Percentiles rank a stretch among this genome's conserved stretches.
Conservation (phyloP, 257 asterid genomes). For the Lycium barbarum region DNA sequence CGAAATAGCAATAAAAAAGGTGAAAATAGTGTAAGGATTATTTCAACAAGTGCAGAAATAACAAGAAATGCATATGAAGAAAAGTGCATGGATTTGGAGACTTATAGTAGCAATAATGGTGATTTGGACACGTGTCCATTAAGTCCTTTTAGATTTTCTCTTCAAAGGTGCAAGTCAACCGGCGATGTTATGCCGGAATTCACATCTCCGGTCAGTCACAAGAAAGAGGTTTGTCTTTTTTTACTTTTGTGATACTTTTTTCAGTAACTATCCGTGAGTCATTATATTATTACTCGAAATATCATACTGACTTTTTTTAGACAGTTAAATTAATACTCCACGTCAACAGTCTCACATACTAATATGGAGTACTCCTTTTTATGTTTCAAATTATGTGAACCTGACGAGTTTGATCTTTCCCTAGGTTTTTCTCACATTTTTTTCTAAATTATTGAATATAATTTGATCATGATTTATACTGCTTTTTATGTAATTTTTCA, state of each 20-base stretch:
- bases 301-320: no score
- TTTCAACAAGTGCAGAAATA: conserved; percentile 27
- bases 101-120: conserved; percentile 50
- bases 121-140: conserved; percentile 27
- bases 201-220: conserved; percentile 59
- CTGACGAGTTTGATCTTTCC: no score
- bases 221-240: conserved; percentile 55
- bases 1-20: conserved; percentile 46
- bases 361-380: background rate
- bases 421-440: no score
- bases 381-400: no score
- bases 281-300: background rate
- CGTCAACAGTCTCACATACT: background rate
- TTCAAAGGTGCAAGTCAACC: conserved; percentile 46
- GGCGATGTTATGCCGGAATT: conserved; percentile 62
- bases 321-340: conserved; percentile 5
- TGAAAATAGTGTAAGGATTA: conserved; percentile 25
- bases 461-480: no score
- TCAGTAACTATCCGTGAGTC: background rate
- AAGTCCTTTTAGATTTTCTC: conserved; percentile 63
- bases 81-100: conserved; percentile 46
- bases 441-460: no score
- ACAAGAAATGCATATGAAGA: conserved; percentile 47
- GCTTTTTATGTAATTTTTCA: no score
- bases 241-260: background rate